A percentile compares a stretch with the other conserved stretches of the same genome.
These are phyloP conservation scores for Decorospora gaudefroyi DNA, from an alignment of 2,329 filamentous ascomycete genomes.

Conservation along the genomic window DNA sequence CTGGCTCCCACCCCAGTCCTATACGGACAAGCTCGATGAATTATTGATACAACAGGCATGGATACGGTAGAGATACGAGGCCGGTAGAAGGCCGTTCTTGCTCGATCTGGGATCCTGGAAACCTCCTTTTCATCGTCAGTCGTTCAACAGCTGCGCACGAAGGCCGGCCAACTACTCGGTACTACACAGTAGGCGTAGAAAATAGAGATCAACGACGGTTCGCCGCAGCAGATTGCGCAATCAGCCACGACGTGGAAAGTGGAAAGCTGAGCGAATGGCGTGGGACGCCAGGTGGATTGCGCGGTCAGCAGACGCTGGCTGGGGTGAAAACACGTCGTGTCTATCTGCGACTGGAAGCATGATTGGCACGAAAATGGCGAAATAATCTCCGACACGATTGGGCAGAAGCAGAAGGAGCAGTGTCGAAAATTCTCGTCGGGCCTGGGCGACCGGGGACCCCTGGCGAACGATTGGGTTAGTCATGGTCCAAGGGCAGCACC, in stretches of 20 bases:
- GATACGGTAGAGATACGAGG: conserved; percentile 35
- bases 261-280: conserved; percentile 15
- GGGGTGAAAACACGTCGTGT: conserved; percentile 22
- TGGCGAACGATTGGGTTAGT: conserved; percentile 33
- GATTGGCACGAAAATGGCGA: conserved; percentile 36
- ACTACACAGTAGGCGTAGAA: too few species aligned
- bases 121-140: conserved; percentile 17
- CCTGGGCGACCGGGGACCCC: conserved; percentile 8
- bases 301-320: conserved; percentile 30
- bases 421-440: conserved; percentile 38
- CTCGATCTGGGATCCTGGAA: conserved; percentile 28
- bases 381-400: conserved; percentile 44
- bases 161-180: conserved; percentile 6
- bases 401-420: conserved; percentile 33
- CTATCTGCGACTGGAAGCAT: conserved; percentile 22
- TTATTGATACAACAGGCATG: conserved; percentile 36
- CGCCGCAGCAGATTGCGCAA: conserved; percentile 29
- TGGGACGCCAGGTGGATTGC: conserved; percentile 21
- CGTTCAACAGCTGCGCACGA: background rate
- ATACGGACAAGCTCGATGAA: conserved; percentile 24
- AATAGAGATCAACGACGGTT: conserved; percentile 11
- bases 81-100: conserved; percentile 30
- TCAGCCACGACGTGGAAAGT: conserved; percentile 27
- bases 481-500: conserved; percentile 36
- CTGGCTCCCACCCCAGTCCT: conserved; percentile 28